phyloP scores from a whole-genome alignment of 2,329 filamentous ascomycete genomes.

The Colletotrichum spinosum region DNA sequence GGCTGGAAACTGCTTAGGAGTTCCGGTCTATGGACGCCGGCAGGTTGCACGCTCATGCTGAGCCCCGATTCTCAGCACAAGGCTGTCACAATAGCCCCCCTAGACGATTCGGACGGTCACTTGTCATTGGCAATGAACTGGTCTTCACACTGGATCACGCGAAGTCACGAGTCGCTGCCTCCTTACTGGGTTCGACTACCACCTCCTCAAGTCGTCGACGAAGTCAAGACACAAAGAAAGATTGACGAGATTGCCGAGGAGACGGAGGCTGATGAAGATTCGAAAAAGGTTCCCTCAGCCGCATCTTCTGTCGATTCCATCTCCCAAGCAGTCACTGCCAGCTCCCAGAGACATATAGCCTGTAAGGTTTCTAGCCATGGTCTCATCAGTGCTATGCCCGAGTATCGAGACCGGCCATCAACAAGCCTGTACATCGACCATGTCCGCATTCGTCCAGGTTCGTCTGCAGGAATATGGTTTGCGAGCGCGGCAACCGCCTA shows the following conservation, averaged over 20 bases:
- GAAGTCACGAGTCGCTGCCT: slow-evolving; percentile 64
- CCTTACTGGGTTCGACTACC: slow-evolving; percentile 69
- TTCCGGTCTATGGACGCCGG: slow-evolving; percentile 70
- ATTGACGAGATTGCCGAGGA: not conserved
- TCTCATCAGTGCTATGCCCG: slow-evolving; percentile 57
- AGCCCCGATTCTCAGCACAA: slow-evolving; percentile 61
- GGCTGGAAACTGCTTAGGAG: slow-evolving; percentile 69
- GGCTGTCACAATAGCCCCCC: slow-evolving; percentile 64
- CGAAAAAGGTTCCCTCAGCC: slow-evolving; percentile 37
- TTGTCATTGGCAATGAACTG: slow-evolving; percentile 68
- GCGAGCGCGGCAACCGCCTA: slow-evolving; percentile 67
- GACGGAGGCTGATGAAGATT: not conserved
- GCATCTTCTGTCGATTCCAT: slow-evolving; percentile 49
- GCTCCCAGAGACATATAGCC: slow-evolving; percentile 49
- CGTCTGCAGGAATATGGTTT: slow-evolving; percentile 65
- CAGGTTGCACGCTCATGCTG: slow-evolving; percentile 67
- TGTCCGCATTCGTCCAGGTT: slow-evolving; percentile 50
- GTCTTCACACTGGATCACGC: slow-evolving; percentile 64
- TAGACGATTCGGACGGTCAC: slow-evolving; percentile 71
- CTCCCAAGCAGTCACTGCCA: slow-evolving; percentile 44
- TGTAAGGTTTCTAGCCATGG: slow-evolving; percentile 64
- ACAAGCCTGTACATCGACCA: slow-evolving; percentile 61
- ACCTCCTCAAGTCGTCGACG: slow-evolving; percentile 40
- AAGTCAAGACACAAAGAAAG: not conserved
- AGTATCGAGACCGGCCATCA: slow-evolving; percentile 41